phyloP scores from a whole-genome alignment of 371 early-diverging fungal genomes.

The Lichtheimia hyalospora region DNA sequence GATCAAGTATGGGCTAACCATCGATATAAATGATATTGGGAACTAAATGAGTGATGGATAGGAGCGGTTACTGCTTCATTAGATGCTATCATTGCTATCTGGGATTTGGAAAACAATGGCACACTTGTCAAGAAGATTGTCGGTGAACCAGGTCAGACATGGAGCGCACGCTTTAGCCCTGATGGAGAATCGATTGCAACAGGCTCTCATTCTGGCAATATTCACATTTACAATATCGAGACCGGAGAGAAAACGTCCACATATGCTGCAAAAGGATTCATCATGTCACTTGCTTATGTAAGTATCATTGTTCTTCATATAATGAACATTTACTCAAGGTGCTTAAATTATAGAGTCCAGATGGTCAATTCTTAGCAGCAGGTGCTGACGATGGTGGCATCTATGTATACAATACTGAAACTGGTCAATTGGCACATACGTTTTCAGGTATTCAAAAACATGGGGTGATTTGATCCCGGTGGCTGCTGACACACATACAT shows the following conservation, averaged over 20 bases:
- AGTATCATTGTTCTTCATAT: constrained; percentile 10
- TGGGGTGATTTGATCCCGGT: not conserved
- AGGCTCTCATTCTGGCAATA: constrained; percentile 73
- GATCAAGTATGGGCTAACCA: constrained; percentile 62
- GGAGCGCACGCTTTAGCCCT: constrained; percentile 74
- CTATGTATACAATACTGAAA: constrained; percentile 71
- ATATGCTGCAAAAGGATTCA: constrained; percentile 73
- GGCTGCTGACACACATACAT: not conserved
- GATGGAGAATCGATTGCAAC: constrained; percentile 72
- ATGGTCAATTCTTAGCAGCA: constrained; percentile 74
- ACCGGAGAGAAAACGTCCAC: constrained; percentile 59
- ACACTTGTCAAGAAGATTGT: constrained; percentile 59
- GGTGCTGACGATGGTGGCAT: constrained; percentile 80
- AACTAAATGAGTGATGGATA: constrained; percentile 11
- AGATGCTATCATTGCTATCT: constrained; percentile 77
- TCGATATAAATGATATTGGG: not conserved
- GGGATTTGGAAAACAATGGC: constrained; percentile 65
- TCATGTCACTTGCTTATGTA: constrained; percentile 79
- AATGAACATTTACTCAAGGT: not conserved
- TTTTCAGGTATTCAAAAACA: constrained; percentile 52
- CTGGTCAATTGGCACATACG: constrained; percentile 66
- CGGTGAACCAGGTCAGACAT: constrained; percentile 72
- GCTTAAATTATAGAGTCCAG: constrained; percentile 60
- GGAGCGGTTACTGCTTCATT: constrained; percentile 76
- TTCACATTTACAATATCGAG: constrained; percentile 69